These are phyloP conservation scores for Gossypium herbaceum DNA, from an alignment of 345 rosid genomes.

Conservation along the genomic window DNA sequence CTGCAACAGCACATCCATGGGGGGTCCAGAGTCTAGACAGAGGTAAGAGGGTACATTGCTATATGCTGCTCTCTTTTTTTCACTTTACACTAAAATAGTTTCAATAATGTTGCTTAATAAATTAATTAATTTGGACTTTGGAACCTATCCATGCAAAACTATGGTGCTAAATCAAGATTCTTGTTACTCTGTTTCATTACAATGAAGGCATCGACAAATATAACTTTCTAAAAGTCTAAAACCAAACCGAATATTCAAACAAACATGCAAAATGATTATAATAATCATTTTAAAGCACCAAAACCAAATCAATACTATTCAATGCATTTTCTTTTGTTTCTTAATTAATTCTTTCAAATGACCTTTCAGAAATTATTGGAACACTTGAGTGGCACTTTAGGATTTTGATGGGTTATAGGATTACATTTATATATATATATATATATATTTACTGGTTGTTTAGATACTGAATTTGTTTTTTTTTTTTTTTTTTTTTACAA, in stretches of 20 bases:
- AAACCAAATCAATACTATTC: not conserved
- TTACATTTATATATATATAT: not conserved
- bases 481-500: too few species aligned
- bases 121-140: not conserved
- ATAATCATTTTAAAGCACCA: not conserved
- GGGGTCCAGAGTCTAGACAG: conserved; percentile 9
- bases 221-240: not conserved
- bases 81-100: not conserved
- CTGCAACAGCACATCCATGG: not conserved
- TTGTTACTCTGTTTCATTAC: not conserved
- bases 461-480: too few species aligned
- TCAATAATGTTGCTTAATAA: not conserved
- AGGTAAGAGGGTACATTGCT: not conserved
- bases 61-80: not conserved
- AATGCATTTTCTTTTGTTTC: not conserved
- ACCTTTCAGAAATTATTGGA: not conserved
- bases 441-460: not conserved
- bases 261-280: not conserved
- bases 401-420: not conserved
- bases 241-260: not conserved
- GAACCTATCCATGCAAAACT: not conserved
- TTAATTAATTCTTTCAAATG: not conserved
- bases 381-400: not conserved
- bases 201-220: not conserved
- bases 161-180: not conserved